Conservation (phyloP, 352 stramenopile genomes). For the Pythium aquatile region DNA sequence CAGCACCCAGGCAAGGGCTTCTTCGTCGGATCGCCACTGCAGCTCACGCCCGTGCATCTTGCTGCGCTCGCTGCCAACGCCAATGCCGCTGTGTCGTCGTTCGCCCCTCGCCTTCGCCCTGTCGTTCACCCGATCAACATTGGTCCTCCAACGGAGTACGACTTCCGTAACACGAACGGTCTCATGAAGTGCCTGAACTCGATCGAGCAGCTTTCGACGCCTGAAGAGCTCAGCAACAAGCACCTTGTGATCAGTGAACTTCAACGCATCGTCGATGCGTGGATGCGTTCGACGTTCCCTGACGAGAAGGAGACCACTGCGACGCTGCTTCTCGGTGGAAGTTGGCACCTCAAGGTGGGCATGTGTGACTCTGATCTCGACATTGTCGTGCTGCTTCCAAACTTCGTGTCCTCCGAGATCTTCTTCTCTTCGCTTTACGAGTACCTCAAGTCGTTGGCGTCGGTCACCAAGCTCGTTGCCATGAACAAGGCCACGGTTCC, state of each 20-base stretch:
- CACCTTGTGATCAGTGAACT: conserved; percentile 80
- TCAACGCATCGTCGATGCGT: conserved; percentile 66
- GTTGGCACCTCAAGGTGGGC: conserved; percentile 82
- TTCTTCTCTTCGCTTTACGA: conserved; percentile 72
- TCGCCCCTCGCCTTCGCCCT: conserved; percentile 39
- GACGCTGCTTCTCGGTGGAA: conserved; percentile 71
- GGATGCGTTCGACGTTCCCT: conserved; percentile 54
- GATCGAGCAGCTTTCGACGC: conserved; percentile 51
- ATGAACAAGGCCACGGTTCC: conserved; percentile 74
- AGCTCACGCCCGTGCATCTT: conserved; percentile 26
- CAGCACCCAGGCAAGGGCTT: conserved; percentile 4
- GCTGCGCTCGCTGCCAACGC: conserved; percentile 16
- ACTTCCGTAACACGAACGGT: conserved; percentile 75
- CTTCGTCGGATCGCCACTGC: conserved; percentile 18
- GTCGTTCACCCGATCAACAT: conserved; percentile 61
- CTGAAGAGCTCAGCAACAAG: conserved; percentile 64
- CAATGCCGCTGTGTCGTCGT: conserved; percentile 1
- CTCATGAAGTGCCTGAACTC: conserved; percentile 81
- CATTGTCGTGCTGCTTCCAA: conserved; percentile 70
- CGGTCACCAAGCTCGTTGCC: conserved; percentile 62
- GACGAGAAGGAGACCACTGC: conserved; percentile 38
- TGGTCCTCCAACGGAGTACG: conserved; percentile 63
- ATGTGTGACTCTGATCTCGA: conserved; percentile 76
- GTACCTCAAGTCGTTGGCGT: conserved; percentile 36
- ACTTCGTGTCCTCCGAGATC: conserved; percentile 49